These are phyloP conservation scores for Tylopilus sp. DNA, from an alignment of 768 basidiomycete species.

Conservation along the genomic window DNA sequence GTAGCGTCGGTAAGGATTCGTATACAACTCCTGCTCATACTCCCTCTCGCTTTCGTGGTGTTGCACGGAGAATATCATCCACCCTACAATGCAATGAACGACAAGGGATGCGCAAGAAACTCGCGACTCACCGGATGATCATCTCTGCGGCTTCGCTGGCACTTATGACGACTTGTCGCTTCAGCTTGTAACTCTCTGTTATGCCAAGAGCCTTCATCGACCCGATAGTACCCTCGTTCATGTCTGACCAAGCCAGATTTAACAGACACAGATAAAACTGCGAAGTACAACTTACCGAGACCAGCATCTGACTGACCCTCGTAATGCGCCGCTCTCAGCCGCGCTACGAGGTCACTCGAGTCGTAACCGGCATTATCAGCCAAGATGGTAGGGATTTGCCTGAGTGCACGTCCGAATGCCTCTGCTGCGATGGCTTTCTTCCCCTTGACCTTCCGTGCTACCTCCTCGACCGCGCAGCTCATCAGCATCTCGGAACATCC, in stretches of 20 bases:
- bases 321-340: constrained; percentile 89
- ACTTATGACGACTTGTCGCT: constrained; percentile 90
- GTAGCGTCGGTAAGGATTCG: neutral
- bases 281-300: constrained; percentile 56
- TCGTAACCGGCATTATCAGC: constrained; percentile 98
- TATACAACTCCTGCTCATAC: constrained; percentile 37
- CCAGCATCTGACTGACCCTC: constrained; percentile 86
- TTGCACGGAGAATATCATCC: constrained; percentile 85
- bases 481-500: constrained; percentile 99
- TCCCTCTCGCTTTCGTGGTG: constrained; percentile 84
- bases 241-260: constrained; percentile 49
- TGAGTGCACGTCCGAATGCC: constrained; percentile 81
- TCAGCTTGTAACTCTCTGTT: constrained; percentile 97
- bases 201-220: constrained; percentile 88
- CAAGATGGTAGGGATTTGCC: constrained; percentile 94
- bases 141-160: constrained; percentile 98
- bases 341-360: constrained; percentile 91
- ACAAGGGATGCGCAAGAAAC: neutral
- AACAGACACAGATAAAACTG: neutral
- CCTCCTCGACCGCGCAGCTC: constrained; percentile 92
- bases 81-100: constrained; percentile 48
- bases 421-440: constrained; percentile 97
- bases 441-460: constrained; percentile 76
- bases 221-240: constrained; percentile 80
- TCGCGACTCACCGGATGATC: constrained; percentile 76